These are phyloP conservation scores for Phytophthora pseudosyringae DNA, from an alignment of 352 stramenopile species.

Conservation along the genomic window DNA sequence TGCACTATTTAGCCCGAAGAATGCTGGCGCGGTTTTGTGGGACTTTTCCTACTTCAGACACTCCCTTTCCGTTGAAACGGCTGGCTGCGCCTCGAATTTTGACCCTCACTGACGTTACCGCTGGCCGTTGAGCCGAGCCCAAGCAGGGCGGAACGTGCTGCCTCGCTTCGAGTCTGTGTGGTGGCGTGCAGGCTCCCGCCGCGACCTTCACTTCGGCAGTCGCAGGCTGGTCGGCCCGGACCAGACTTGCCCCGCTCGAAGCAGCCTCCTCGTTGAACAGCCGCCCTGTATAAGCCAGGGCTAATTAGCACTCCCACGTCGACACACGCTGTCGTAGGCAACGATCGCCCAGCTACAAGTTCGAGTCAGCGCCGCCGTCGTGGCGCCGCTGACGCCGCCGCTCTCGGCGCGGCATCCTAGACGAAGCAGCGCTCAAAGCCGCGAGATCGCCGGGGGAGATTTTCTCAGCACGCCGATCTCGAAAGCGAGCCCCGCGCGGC, in stretches of 20 bases:
- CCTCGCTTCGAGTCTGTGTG: background rate
- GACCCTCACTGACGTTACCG: constrained; percentile 4
- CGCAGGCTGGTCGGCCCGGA: constrained; percentile 1
- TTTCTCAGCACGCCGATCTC: constrained; percentile 32
- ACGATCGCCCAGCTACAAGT: background rate
- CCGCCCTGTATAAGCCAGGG: constrained; percentile 7
- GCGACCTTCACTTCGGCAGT: background rate
- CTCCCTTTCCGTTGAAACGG: constrained; percentile 7
- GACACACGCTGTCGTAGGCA: background rate
- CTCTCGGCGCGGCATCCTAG: constrained; percentile 13
- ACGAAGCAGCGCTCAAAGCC: constrained; percentile 27
- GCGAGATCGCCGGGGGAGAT: constrained; percentile 3
- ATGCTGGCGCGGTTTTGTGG: too few relatives aligned
- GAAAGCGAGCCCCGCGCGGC: background rate
- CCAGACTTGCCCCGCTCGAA: constrained; percentile 1
- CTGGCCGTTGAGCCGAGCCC: background rate
- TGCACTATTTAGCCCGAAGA: too few relatives aligned
- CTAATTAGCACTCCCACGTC: background rate
- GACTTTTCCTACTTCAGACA: too few relatives aligned
- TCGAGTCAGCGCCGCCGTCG: constrained; percentile 24
- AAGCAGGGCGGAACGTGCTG: constrained; percentile 7
- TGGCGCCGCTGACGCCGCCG: constrained; percentile 1
- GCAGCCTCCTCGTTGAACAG: constrained; percentile 1
- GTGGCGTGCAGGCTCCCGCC: background rate
- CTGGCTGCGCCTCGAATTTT: background rate